Percentiles rank a stretch among this genome's conserved stretches.
These are phyloP conservation scores for Pogostemon cablin DNA, from an alignment of 257 asterid genomes.

Conservation along the genomic window DNA sequence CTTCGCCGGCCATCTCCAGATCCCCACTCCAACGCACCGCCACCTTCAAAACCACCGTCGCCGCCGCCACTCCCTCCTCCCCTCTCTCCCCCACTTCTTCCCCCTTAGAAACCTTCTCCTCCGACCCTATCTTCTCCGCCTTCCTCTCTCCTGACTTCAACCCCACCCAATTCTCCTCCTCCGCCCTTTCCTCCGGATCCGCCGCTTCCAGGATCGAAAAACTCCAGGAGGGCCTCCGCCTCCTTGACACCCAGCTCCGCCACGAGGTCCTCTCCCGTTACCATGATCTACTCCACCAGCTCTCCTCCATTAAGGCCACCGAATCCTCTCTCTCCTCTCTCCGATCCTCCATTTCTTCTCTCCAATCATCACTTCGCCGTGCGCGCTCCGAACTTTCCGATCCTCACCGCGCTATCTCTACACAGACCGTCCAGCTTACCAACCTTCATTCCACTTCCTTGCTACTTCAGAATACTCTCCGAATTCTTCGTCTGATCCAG, in stretches of 20 bases:
- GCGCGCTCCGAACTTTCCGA: conserved; percentile 85
- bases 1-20: conserved; percentile 62
- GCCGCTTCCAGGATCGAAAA: conserved; percentile 94
- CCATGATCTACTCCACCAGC: conserved; percentile 76
- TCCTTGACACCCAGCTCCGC: conserved; percentile 83
- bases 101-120: conserved; percentile 62
- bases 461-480: conserved; percentile 65
- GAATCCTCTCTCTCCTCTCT: conserved; percentile 79
- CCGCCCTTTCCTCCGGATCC: conserved; percentile 95
- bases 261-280: conserved; percentile 89
- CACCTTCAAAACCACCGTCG: conserved; percentile 57
- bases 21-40: conserved; percentile 85
- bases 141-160: conserved; percentile 83
- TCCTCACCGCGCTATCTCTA: conserved; percentile 64
- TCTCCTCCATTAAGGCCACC: conserved; percentile 72
- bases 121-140: conserved; percentile 84
- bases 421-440: conserved; percentile 71
- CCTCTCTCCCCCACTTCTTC: conserved; percentile 38
- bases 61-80: conserved; percentile 34
- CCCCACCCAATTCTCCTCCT: conserved; percentile 91
- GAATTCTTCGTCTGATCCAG: conserved; percentile 62
- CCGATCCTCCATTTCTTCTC: conserved; percentile 72
- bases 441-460: conserved; percentile 68
- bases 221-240: conserved; percentile 84
- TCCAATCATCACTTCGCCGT: conserved; percentile 72